Conservation (phyloP, 2,329 filamentous ascomycete genomes). For the Stromatinia cepivora region DNA sequence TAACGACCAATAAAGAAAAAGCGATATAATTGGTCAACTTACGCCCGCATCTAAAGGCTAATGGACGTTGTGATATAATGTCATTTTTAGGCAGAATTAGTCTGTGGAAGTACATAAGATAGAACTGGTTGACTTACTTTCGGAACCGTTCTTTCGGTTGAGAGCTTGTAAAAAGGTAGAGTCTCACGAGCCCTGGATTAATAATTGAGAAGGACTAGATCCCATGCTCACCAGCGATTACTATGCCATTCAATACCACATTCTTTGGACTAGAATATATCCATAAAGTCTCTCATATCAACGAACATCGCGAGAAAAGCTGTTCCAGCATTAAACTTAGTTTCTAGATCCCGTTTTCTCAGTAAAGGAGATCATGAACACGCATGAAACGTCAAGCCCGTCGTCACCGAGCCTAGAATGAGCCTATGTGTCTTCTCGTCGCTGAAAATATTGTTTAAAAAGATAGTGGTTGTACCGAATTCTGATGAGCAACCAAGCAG, state of each 20-base stretch:
- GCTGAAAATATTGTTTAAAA: too few relatives aligned
- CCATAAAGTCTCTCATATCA: neutral
- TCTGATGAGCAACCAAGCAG: too few relatives aligned
- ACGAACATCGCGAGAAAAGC: neutral
- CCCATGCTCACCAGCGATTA: neutral
- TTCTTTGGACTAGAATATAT: neutral
- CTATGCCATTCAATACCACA: neutral
- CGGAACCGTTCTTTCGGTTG: too few relatives aligned
- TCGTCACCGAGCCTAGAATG: neutral
- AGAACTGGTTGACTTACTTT: neutral
- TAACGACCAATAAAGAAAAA: neutral
- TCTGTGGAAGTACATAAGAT: neutral
- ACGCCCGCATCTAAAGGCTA: neutral
- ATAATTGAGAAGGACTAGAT: too few relatives aligned
- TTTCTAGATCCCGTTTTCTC: neutral
- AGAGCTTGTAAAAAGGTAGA: too few relatives aligned
- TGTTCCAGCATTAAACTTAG: neutral
- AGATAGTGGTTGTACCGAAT: too few relatives aligned
- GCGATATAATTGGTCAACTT: neutral
- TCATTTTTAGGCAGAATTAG: neutral
- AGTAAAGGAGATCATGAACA: neutral
- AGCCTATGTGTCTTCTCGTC: too few relatives aligned
- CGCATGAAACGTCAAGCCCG: neutral
- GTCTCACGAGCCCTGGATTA: neutral
- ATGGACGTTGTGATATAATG: neutral